phyloP scores from a whole-genome alignment of 1,284 basidiomycete genomes.

The Boletellus deceptivus region DNA sequence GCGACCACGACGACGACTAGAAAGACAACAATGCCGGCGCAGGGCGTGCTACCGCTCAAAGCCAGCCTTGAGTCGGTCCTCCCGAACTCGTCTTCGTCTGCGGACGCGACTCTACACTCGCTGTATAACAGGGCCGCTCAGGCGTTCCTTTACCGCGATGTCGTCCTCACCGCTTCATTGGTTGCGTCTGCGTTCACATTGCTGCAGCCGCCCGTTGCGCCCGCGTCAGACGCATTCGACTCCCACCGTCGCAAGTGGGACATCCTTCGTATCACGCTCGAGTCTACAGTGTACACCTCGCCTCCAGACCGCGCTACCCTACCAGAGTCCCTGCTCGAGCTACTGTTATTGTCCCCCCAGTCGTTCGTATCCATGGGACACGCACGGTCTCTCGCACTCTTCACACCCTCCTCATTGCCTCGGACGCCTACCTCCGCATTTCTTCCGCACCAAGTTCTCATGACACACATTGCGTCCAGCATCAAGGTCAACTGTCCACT shows the following conservation, averaged over 20 bases:
- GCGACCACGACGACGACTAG: constrained; percentile 24
- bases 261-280: constrained; percentile 75
- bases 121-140: constrained; percentile 72
- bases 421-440: constrained; percentile 48
- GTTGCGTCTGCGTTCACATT: constrained; percentile 66
- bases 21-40: constrained; percentile 19
- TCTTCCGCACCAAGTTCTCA: constrained; percentile 65
- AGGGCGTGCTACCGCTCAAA: constrained; percentile 33
- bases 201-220: constrained; percentile 46
- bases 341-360: constrained; percentile 56
- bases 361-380: constrained; percentile 56
- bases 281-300: constrained; percentile 66
- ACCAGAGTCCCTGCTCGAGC: constrained; percentile 49
- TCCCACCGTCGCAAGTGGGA: constrained; percentile 76
- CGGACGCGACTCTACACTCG: constrained; percentile 55
- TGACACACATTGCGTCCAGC: constrained; percentile 66
- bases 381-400: constrained; percentile 62
- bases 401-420: constrained; percentile 48
- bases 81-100: constrained; percentile 8
- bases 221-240: constrained; percentile 44
- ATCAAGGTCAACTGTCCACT: constrained; percentile 62
- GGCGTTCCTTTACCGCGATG: constrained; percentile 71
- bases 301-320: constrained; percentile 46
- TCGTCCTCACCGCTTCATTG: constrained; percentile 60
- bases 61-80: constrained; percentile 5